These are phyloP conservation scores for Starmerella floris DNA, from an alignment of 805 yeast species.

Conservation along the genomic window DNA sequence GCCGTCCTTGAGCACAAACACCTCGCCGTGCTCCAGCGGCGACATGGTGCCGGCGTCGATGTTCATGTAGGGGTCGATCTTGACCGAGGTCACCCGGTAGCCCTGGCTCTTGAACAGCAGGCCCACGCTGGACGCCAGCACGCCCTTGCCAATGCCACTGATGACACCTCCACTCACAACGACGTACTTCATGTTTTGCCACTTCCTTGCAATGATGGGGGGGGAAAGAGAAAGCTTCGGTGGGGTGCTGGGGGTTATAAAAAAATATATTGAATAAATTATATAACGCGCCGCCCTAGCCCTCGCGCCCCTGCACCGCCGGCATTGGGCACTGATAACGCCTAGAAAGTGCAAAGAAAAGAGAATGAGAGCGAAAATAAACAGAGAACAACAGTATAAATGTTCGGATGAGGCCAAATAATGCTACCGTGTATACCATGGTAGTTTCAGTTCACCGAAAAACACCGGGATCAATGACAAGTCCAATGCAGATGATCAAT, in stretches of 20 bases:
- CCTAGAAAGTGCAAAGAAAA: no score
- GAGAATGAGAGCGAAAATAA: no score
- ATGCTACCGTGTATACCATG: no score
- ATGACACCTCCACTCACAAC: slow-evolving; percentile 99
- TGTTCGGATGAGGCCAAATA: no score
- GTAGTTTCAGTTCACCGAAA: no score
- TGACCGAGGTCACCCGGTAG: slow-evolving; percentile 87
- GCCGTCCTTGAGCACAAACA: slow-evolving; percentile 94
- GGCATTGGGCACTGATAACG: no score
- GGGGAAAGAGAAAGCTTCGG: background rate
- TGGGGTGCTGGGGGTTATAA: background rate
- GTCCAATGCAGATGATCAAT: no score
- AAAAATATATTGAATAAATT: background rate
- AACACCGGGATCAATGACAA: no score
- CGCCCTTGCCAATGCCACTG: slow-evolving; percentile 99
- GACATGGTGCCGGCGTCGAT: slow-evolving; percentile 99
- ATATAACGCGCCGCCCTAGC: background rate
- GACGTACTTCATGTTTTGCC: slow-evolving; percentile 78
- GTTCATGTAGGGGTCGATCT: slow-evolving; percentile 98
- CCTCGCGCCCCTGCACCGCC: no score
- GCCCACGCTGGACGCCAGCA: slow-evolving; percentile 91
- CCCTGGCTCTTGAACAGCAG: slow-evolving; percentile 87
- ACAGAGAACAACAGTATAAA: no score
- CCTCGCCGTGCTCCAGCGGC: slow-evolving; percentile 98
- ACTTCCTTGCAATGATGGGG: background rate